Percentiles rank a stretch among this genome's conserved stretches.
Evolutionary conservation across 1,284 basidiomycete genomes (phyloP).

Genomic region (Cutaneotrichosporon dermatis): DNA sequence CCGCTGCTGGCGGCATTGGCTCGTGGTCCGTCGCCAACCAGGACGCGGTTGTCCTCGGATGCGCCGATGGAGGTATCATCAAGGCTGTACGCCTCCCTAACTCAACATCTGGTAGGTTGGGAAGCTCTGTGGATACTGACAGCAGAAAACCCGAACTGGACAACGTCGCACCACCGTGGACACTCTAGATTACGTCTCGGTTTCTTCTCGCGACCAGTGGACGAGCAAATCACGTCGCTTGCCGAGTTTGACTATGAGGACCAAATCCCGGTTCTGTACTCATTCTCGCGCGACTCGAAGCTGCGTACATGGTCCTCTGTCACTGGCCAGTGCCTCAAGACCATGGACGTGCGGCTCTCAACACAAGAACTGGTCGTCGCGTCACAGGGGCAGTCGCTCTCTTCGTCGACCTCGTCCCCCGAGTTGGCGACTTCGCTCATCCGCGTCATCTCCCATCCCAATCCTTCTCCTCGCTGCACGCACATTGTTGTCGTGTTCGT

Average conservation of each 20-base stretch:
- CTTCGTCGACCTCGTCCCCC: slow-evolving; percentile 6
- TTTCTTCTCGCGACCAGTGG: slow-evolving; percentile 34
- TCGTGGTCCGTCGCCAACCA: slow-evolving; percentile 64
- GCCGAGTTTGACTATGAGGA: slow-evolving; percentile 27
- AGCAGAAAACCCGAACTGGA: slow-evolving; percentile 27
- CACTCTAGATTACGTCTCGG: slow-evolving; percentile 34
- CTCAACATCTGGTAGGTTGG: slow-evolving; percentile 27
- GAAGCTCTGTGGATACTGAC: slow-evolving; percentile 4
- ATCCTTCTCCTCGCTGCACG: slow-evolving; percentile 32
- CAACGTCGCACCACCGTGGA: slow-evolving; percentile 34
- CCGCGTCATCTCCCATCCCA: slow-evolving; percentile 37
- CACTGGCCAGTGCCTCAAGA: slow-evolving; percentile 41
- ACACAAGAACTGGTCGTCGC: slow-evolving; percentile 9
- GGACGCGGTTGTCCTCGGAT: slow-evolving; percentile 62
- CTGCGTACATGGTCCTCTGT: slow-evolving; percentile 65
- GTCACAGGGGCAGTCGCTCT: background rate
- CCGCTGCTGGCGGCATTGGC: slow-evolving; percentile 40
- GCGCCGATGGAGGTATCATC: slow-evolving; percentile 66
- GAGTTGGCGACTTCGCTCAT: slow-evolving; percentile 30
- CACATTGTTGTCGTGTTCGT: slow-evolving; percentile 46
- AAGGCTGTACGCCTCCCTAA: slow-evolving; percentile 55
- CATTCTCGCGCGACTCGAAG: slow-evolving; percentile 80
- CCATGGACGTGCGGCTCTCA: slow-evolving; percentile 39
- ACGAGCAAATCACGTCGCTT: slow-evolving; percentile 39
- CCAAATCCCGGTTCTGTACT: slow-evolving; percentile 68